phyloP scores from a whole-genome alignment of 2,329 filamentous ascomycete genomes.

The Bipolaris bicolor region DNA sequence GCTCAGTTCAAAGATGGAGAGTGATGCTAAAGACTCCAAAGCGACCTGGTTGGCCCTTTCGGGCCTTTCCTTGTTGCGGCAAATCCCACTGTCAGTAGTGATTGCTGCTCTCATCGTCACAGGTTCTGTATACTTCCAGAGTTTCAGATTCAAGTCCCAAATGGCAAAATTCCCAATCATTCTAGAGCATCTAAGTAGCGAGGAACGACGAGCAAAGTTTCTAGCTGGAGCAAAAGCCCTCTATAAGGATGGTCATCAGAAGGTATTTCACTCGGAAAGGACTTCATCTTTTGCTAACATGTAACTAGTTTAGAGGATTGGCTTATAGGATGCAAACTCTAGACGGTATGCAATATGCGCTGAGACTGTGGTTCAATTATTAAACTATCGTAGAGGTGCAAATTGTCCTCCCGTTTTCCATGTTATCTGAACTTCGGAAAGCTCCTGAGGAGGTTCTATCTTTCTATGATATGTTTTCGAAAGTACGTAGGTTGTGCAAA shows the following conservation, averaged over 20 bases:
- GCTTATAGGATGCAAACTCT: slow-evolving; percentile 30
- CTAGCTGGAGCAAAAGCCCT: slow-evolving; percentile 30
- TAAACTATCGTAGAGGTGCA: slow-evolving; percentile 24
- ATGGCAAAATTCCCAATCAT: slow-evolving; percentile 32
- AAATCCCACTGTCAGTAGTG: slow-evolving; percentile 28
- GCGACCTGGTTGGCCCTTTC: background rate
- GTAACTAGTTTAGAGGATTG: slow-evolving; percentile 33
- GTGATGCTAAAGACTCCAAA: background rate
- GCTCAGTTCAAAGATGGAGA: background rate
- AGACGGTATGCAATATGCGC: slow-evolving; percentile 20
- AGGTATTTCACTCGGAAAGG: slow-evolving; percentile 18
- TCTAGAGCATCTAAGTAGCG: slow-evolving; percentile 15
- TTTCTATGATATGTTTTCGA: slow-evolving; percentile 34
- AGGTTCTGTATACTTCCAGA: slow-evolving; percentile 26
- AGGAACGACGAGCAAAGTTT: slow-evolving; percentile 30
- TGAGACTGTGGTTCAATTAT: background rate
- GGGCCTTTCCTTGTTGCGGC: background rate
- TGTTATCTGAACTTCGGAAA: slow-evolving; percentile 41
- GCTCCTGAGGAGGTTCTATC: slow-evolving; percentile 42
- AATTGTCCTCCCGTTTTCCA: slow-evolving; percentile 33
- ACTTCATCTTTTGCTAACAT: slow-evolving; percentile 6
- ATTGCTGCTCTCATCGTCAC: slow-evolving; percentile 32
- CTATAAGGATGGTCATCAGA: slow-evolving; percentile 36
- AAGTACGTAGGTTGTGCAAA: slow-evolving; percentile 16
- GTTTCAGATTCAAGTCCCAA: slow-evolving; percentile 27